Evolutionary conservation across 257 asterid genomes (phyloP).

Genomic region (Linaria vulgaris): DNA sequence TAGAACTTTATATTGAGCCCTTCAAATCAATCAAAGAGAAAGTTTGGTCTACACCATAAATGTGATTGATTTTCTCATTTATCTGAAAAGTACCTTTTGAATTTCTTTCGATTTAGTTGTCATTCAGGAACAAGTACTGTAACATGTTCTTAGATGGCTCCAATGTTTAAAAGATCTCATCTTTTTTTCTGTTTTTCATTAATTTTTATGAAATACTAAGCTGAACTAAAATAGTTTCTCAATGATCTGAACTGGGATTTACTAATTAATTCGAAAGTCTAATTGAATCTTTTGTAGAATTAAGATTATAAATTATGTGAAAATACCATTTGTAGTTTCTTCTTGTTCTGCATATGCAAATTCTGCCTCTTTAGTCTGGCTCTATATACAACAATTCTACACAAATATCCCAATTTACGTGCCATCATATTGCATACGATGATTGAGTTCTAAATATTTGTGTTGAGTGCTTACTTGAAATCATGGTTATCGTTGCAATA

Average conservation of each 20-base stretch:
- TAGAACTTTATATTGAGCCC: slow-evolving; percentile 13
- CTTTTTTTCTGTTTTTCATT: neutral
- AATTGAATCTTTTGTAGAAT: too few relatives aligned
- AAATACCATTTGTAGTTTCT: neutral
- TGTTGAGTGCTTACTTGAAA: neutral
- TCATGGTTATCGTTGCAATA: neutral
- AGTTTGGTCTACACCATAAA: slow-evolving; percentile 30
- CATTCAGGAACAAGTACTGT: slow-evolving; percentile 22
- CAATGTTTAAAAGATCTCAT: too few relatives aligned
- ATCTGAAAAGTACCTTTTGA: slow-evolving; percentile 23
- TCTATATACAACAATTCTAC: neutral
- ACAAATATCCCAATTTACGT: neutral
- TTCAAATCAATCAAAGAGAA: slow-evolving; percentile 19
- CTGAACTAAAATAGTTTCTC: too few relatives aligned
- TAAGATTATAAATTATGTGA: neutral
- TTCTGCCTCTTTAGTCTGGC: neutral
- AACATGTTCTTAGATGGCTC: slow-evolving; percentile 7
- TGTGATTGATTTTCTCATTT: slow-evolving; percentile 24
- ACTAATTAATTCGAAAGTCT: too few relatives aligned
- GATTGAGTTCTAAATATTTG: neutral
- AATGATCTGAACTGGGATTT: too few relatives aligned
- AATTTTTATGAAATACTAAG: too few relatives aligned
- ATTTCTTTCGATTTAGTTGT: slow-evolving; percentile 24
- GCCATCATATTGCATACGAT: too few relatives aligned
- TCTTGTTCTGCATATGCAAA: neutral